These are phyloP conservation scores for Pleoardoris graminearum DNA, from an alignment of 2,329 filamentous ascomycete species.

Conservation along the genomic window DNA sequence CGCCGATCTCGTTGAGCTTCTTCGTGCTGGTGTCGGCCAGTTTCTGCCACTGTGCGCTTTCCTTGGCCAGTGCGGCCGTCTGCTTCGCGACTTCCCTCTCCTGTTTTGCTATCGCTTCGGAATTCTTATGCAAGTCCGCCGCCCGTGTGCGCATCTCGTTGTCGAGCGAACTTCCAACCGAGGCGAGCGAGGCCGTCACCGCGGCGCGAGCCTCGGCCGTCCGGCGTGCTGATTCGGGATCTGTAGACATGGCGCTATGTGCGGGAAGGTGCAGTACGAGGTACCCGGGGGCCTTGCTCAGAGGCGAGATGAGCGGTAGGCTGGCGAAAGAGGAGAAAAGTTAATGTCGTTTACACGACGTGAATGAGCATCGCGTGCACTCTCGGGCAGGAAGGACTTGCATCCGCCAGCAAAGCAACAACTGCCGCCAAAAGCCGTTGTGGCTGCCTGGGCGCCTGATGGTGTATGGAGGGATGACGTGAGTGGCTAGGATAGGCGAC, in stretches of 20 bases:
- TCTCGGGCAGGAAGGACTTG: conserved; percentile 9
- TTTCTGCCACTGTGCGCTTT: conserved; percentile 67
- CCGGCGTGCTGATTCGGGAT: conserved; percentile 37
- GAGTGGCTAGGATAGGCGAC: conserved; percentile 23
- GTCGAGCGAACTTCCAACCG: conserved; percentile 71
- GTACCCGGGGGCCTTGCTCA: no score
- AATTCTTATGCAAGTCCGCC: conserved; percentile 69
- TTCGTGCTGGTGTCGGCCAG: conserved; percentile 65
- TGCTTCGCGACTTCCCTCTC: conserved; percentile 66
- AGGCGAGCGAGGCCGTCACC: conserved; percentile 54
- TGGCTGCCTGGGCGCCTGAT: conserved; percentile 18
- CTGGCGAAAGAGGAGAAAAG: not conserved
- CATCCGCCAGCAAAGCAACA: conserved; percentile 11
- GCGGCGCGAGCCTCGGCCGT: conserved; percentile 56
- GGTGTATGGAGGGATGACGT: conserved; percentile 29
- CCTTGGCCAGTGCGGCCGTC: conserved; percentile 62
- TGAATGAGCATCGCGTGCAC: conserved; percentile 3
- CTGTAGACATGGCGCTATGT: conserved; percentile 28
- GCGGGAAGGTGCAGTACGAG: not conserved
- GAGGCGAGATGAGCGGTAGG: no score
- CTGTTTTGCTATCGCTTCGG: conserved; percentile 66
- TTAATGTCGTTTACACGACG: not conserved
- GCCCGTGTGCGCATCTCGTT: conserved; percentile 69
- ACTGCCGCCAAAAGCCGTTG: conserved; percentile 16
- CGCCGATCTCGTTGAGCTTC: conserved; percentile 75